These are phyloP conservation scores for Syzygium oleosum DNA, from an alignment of 345 rosid species.

Conservation along the genomic window DNA sequence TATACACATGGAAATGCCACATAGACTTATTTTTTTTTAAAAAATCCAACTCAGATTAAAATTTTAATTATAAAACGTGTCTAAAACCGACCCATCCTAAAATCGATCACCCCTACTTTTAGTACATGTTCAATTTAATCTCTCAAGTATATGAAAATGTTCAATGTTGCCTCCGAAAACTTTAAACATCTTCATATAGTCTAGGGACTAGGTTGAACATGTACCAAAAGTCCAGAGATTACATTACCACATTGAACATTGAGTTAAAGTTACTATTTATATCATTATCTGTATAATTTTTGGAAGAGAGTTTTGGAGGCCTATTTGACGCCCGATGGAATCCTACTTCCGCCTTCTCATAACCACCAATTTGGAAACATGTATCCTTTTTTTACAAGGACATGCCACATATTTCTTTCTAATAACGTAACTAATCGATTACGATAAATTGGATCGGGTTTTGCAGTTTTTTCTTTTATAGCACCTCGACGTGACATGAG, in stretches of 20 bases:
- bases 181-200: no score
- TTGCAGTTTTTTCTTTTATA: neutral
- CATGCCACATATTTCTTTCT: neutral
- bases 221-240: accelerated
- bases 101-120: no score
- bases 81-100: no score
- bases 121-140: no score
- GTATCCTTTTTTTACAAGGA: neutral
- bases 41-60: no score
- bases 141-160: no score
- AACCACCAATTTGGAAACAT: neutral
- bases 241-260: no score
- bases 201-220: no score
- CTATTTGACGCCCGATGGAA: accelerated
- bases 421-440: neutral
- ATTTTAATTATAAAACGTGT: no score
- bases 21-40: no score
- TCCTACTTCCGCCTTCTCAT: neutral
- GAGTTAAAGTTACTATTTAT: accelerated
- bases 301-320: accelerated
- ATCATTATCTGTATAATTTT: neutral
- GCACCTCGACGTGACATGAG: neutral
- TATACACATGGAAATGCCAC: no score
- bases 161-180: no score
- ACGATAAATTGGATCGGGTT: neutral